These are phyloP conservation scores for Talaromyces adpressus DNA, from an alignment of 495 filamentous ascomycete genomes.

Conservation along the genomic window DNA sequence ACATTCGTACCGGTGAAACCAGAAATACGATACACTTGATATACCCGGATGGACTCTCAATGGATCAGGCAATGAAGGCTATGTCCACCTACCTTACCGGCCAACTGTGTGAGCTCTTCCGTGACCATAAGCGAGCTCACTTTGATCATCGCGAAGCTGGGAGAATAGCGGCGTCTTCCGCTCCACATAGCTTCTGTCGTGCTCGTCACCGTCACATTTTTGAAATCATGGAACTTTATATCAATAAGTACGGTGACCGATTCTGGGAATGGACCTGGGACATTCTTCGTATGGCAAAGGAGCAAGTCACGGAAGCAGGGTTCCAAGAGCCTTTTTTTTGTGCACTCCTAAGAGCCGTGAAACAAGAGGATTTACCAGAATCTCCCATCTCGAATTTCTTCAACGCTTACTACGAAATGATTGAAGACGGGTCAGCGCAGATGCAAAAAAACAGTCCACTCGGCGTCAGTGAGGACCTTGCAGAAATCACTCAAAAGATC, in stretches of 20 bases:
- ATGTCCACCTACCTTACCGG: background rate
- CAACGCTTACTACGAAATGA: slow-evolving; percentile 3
- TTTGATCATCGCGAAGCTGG: background rate
- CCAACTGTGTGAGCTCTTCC: background rate
- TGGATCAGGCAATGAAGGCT: background rate
- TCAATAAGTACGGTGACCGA: background rate
- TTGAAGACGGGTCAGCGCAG: background rate
- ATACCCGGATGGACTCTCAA: background rate
- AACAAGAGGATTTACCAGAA: background rate
- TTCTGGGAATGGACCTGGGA: slow-evolving; percentile 4
- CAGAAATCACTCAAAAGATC: background rate
- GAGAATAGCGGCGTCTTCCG: background rate
- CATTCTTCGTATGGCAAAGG: background rate
- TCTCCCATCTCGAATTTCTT: background rate
- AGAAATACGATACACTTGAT: slow-evolving; percentile 1
- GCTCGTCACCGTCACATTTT: slow-evolving; percentile 3
- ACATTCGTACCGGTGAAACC: background rate
- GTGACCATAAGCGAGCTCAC: background rate
- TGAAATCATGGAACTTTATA: slow-evolving; percentile 2
- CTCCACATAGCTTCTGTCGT: slow-evolving; percentile 2
- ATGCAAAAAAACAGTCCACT: background rate
- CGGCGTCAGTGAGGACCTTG: slow-evolving; percentile 2
- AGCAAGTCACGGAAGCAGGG: slow-evolving; percentile 6
- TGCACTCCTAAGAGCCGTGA: background rate
- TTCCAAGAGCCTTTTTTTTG: slow-evolving; percentile 2